A percentile compares a stretch with the other conserved stretches of the same genome.
These are phyloP conservation scores for Albophoma yamanashiensis DNA, from an alignment of 2,329 filamentous ascomycete genomes.

Conservation along the genomic window DNA sequence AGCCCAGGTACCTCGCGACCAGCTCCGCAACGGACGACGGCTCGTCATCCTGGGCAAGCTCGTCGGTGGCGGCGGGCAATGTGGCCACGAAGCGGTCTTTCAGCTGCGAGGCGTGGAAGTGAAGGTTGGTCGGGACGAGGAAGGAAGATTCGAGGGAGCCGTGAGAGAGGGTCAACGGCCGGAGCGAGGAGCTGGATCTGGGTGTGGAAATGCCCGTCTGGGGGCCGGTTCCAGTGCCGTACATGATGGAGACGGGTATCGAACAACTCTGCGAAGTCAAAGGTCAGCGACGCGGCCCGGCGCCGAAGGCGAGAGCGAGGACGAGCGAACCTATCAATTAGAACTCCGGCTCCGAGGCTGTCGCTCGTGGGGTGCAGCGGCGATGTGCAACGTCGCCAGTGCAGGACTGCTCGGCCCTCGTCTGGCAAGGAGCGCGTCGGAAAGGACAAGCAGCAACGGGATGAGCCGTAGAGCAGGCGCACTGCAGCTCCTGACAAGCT, in stretches of 20 bases:
- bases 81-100: slow-evolving; percentile 82
- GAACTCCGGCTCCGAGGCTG: slow-evolving; percentile 11
- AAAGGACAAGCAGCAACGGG: background rate
- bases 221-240: slow-evolving; percentile 70
- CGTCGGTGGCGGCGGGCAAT: slow-evolving; percentile 85
- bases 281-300: slow-evolving; percentile 7
- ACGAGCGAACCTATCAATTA: slow-evolving; percentile 20
- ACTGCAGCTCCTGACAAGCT: slow-evolving; percentile 1
- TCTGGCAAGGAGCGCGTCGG: background rate
- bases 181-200: slow-evolving; percentile 83
- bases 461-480: slow-evolving; percentile 3
- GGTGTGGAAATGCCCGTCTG: slow-evolving; percentile 97
- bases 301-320: background rate
- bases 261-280: slow-evolving; percentile 17
- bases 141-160: slow-evolving; percentile 95
- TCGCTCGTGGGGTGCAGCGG: background rate
- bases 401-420: slow-evolving; percentile 2
- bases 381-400: slow-evolving; percentile 1
- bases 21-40: slow-evolving; percentile 92
- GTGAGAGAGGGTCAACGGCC: slow-evolving; percentile 82
- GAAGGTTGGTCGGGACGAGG: slow-evolving; percentile 85
- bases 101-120: slow-evolving; percentile 91
- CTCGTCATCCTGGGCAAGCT: slow-evolving; percentile 96
- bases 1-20: slow-evolving; percentile 87
- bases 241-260: slow-evolving; percentile 56